Percentiles rank a stretch among this genome's conserved stretches.
These are phyloP conservation scores for Geranomyces variabilis DNA, from an alignment of 192 early-diverging fungal species.

Conservation along the genomic window DNA sequence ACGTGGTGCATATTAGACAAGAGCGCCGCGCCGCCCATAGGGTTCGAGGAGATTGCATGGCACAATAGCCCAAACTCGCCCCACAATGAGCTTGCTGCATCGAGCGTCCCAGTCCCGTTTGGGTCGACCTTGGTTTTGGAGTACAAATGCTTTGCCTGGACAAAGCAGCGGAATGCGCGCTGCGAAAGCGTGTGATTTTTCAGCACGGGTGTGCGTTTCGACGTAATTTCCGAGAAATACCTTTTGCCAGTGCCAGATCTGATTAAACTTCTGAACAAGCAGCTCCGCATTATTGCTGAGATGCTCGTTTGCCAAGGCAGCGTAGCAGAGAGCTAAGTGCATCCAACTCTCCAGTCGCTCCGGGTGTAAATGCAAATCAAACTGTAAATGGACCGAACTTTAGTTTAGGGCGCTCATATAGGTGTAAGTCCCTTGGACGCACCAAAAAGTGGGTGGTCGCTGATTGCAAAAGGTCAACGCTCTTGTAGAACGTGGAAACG, in stretches of 20 bases:
- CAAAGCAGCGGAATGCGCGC: conserved; percentile 69
- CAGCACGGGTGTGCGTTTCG: neutral
- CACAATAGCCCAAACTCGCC: conserved; percentile 45
- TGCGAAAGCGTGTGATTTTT: conserved; percentile 16
- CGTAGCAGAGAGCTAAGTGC: conserved; percentile 60
- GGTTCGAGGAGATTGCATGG: conserved; percentile 33
- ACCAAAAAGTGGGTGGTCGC: conserved; percentile 60
- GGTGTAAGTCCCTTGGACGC: conserved; percentile 9
- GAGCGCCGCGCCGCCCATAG: conserved; percentile 34
- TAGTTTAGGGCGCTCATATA: no score
- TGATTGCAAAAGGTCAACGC: conserved; percentile 19
- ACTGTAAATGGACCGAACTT: conserved; percentile 29
- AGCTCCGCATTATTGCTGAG: conserved; percentile 63
- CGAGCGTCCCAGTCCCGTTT: conserved; percentile 15
- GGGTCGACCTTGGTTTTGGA: conserved; percentile 15
- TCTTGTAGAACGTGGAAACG: neutral
- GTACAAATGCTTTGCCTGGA: conserved; percentile 40
- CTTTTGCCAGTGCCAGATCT: conserved; percentile 64
- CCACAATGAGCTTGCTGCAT: conserved; percentile 25
- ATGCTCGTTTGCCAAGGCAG: conserved; percentile 66
- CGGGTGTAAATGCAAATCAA: conserved; percentile 62
- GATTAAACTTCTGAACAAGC: conserved; percentile 49
- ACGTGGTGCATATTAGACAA: conserved; percentile 14
- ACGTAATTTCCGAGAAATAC: conserved; percentile 27
- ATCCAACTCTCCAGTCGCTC: conserved; percentile 66